These are phyloP conservation scores for Dryas integrifolia DNA, from an alignment of 331 rosid species.

Conservation along the genomic window DNA sequence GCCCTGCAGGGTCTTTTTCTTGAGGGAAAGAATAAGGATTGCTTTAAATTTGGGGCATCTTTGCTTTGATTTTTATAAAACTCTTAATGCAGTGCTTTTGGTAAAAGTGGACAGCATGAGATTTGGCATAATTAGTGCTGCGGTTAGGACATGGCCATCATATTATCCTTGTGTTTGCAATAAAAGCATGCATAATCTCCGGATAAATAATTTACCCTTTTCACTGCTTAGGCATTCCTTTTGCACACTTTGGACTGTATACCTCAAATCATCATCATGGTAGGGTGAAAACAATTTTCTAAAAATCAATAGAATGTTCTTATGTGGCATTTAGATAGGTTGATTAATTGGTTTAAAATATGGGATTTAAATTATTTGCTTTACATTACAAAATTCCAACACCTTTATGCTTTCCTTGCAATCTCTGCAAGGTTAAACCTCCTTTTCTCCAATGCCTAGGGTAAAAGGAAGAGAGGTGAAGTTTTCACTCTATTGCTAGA, in stretches of 20 bases:
- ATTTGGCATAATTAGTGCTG: constrained; percentile 45
- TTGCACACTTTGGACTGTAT: not conserved
- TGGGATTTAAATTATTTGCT: too few relatives aligned
- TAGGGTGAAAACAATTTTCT: constrained; percentile 1
- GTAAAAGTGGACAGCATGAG: constrained; percentile 46
- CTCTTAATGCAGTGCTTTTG: constrained; percentile 24
- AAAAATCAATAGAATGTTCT: not conserved
- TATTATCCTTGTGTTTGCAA: constrained; percentile 27
- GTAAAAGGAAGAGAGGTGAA: constrained; percentile 27
- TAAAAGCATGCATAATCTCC: constrained; percentile 33
- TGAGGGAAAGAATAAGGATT: constrained; percentile 22
- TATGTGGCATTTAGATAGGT: not conserved
- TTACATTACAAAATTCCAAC: constrained; percentile 16
- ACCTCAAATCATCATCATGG: constrained; percentile 19
- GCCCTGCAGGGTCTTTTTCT: constrained; percentile 27
- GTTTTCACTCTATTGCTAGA: constrained; percentile 25
- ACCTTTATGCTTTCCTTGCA: not conserved
- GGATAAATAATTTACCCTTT: constrained; percentile 31
- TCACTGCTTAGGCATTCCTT: constrained; percentile 18
- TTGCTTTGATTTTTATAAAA: constrained; percentile 23
- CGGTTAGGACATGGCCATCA: constrained; percentile 28
- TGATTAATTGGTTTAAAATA: too few relatives aligned
- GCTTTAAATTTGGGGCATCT: constrained; percentile 46
- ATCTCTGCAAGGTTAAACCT: constrained; percentile 21
- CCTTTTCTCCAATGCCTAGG: constrained; percentile 28